Evolutionary conservation across 148 eudicot genomes (phyloP), one percentile per base, ranked within the genome.

Genomic region (Polygonum maritimum): DNA sequence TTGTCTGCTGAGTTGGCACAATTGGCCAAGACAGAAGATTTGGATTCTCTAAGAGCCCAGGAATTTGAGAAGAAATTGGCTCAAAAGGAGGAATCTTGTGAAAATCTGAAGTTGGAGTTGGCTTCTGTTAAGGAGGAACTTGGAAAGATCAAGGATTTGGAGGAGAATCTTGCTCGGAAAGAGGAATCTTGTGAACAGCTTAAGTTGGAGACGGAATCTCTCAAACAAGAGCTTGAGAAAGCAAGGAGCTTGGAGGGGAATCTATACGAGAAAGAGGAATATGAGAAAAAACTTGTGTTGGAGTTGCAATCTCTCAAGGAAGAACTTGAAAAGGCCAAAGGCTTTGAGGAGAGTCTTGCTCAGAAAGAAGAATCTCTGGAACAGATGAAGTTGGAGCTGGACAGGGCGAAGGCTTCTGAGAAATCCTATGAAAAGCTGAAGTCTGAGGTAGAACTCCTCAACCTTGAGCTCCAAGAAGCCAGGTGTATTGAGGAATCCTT

Each of bases 1-100:
- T 84, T 94, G 39, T 86, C 93, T 1, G 84, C 91, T 78, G 98
- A 94, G 86, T 54, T 94, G 81, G 82, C 69, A 6, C 86, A 78
- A 48, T 76, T 94, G 84, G 78, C 71, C 13, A 89, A 89, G 73
- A 52, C 47, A 8, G 91, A 85, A 73, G 87, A 81, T 80, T 79
- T 93, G 58, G 88, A 81, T 52, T 77, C 79, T 82, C 80, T 92
- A 57, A 86, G 80, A 75, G 82, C 84, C 7, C 83, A 79, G 76
- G 67, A 36, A 65, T 79, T 72, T 40, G 91, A 91, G 82, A 84
- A 85, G 78, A 82, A 82, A 74, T 77, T 91, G 74, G 71, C 70
- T 35, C 89, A 86, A 55, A 86, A 82, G 70, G 98, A 91, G 73
- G 83, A 76, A 67, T 79, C 81, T 10, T 55, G 85, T 36, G 92